Base-by-base conservation (phyloP, 306 rosid species). In the Luffa aegyptiaca region DNA sequence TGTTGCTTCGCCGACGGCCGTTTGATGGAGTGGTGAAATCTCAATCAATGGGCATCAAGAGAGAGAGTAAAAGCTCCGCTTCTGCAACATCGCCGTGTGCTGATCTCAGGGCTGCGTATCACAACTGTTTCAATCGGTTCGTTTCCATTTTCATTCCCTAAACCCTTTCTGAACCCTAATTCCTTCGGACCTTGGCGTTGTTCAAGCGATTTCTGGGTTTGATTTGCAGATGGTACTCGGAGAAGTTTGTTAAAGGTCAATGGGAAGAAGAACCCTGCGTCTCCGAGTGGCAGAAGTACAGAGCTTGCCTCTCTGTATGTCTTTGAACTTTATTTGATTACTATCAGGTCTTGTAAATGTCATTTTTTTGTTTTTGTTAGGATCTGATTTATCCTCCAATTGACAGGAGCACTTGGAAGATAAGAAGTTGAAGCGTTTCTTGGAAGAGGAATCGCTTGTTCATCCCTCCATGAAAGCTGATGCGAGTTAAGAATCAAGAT, bases 101-200 rank as follows among this genome's bases (percentile, higher is more conserved):
- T 21, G 70, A 75, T 84, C 91, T 95, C 45, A 88, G 94, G 82
- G 86, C 88, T 44, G 93, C 97, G 49, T 95, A 93, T 76, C 89
- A 95, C 93, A 88, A 84, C 75, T 93, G 97, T 90, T 91, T 95
- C 90, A 92, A 90, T 89, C 88, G 96, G 94, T 93, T 39, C 20
- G 44, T 66, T 4, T 39, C 35, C 66, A 10, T 3, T 53, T 65
- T 31, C 62, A 26, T 73, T 61, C 51, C 13, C 4, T 4, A 17
- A 79, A 77, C 76, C 83, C 77, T 57, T 14, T n/a, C 42, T 62
- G 55, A 84, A 79, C 72, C 85, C 90, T 84, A 75, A 71, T 79
- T 53, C 77, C 13, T 48, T 61, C 14, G 37, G 17, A n/a, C 20
- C 35, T 61, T 26, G 20, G 13, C 49, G 26, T 44, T 33, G 10